Evolutionary conservation across 2,329 filamentous ascomycete species (phyloP), one percentile per base, ranked within the genome.

Genomic region (Calonectria pauciramosa): DNA sequence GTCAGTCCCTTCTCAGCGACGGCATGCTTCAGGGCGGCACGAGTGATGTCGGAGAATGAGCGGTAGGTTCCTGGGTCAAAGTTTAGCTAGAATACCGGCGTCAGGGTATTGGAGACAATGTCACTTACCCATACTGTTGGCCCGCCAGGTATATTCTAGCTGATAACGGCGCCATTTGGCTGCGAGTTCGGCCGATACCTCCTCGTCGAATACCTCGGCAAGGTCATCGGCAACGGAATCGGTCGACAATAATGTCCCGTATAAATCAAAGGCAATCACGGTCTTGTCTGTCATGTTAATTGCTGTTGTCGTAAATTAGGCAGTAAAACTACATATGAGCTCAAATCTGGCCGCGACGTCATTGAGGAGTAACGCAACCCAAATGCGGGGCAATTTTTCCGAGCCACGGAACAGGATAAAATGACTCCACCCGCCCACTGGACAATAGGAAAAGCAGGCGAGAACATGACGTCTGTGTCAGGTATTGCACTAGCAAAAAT

Each of bases 361-460:
- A 32, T 54, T 54, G 51, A 54, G 51, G 26, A 54, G 26, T 59
- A 34, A 59, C 18, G 52, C 44, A 47, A 47, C 44, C 44, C 44
- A 47, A 59, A 59, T 59, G 52, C 52, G 52, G 52, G 52, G 52
- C 52, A 34, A 59, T 59, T 34, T 59, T 59, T 59, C 52, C 52
- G 52, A 59, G 10, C 52, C 28, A 47, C 51, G 51, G 51, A 54
- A 54, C 51, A 30, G 26, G 28, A 54, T 54, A 47, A 47, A 47
- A 47, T 47, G 44, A 47, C 44, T 47, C 44, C 44, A 47, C 44
- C 44, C 44, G 44, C 44, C 44, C 44, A 47, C 44, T 9, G 44
- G 20, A 47, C 20, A 10, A 47, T 20, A 47, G 44, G 20, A 9
- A 47, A 23, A 47, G 44, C 44, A 47, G 44, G n/a, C 23, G 44